Evolutionary conservation across 129 eudicot genomes (phyloP).

Genomic region (Silybum marianum): DNA sequence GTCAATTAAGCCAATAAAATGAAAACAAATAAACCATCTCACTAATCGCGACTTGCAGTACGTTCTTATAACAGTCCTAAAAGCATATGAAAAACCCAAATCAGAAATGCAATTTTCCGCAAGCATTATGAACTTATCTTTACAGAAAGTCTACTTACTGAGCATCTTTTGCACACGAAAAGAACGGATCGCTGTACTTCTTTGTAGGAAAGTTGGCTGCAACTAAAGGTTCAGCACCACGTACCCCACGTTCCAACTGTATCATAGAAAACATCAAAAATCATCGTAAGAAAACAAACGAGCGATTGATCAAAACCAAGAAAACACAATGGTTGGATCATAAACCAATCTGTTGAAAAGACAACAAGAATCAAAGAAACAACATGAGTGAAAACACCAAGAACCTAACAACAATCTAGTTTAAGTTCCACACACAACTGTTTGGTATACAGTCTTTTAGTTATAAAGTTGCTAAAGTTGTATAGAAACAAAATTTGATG

Average conservation of each 20-base stretch:
- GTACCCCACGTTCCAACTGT: constrained; percentile 88
- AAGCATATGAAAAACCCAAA: not conserved
- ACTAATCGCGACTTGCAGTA: not conserved
- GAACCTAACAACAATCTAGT: constrained; percentile 19
- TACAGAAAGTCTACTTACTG: constrained; percentile 57
- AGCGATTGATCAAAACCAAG: not conserved
- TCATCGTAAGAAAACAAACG: not conserved
- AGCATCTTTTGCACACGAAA: constrained; percentile 63
- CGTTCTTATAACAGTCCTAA: constrained; percentile 10
- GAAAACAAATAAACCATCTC: constrained; percentile 4
- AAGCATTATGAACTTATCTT: not conserved
- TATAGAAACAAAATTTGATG: constrained; percentile 24
- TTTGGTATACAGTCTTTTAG: constrained; percentile 26
- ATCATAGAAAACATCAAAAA: constrained; percentile 6
- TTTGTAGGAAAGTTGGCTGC: constrained; percentile 81
- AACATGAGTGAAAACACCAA: constrained; percentile 27
- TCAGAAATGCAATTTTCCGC: not conserved
- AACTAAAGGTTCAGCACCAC: constrained; percentile 68
- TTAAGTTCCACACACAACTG: not conserved
- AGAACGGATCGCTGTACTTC: constrained; percentile 70
- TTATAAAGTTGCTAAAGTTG: constrained; percentile 16
- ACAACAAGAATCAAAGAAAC: constrained; percentile 6
- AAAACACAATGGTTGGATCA: constrained; percentile 8
- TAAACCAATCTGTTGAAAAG: constrained; percentile 1
- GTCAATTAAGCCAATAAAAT: constrained; percentile 1